Percentiles rank a stretch among this genome's conserved stretches.
These are phyloP conservation scores for Globisporangium takayamanum DNA, from an alignment of 352 stramenopile species.

Conservation along the genomic window DNA sequence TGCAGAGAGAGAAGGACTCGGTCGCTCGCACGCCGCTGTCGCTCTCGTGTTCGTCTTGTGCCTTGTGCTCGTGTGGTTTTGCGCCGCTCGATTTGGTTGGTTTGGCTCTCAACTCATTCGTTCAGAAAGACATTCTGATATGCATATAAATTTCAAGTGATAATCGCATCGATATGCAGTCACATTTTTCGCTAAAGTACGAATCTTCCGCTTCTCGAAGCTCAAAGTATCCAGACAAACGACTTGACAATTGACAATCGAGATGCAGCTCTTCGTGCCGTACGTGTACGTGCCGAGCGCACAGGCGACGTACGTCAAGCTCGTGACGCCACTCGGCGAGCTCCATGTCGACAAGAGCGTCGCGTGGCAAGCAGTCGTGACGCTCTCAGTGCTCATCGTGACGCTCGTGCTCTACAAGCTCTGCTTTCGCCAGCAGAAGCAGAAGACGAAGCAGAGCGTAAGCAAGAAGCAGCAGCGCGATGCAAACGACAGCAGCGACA, in stretches of 20 bases:
- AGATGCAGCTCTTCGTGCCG: conserved; percentile 43
- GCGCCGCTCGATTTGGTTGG: conserved; percentile 18
- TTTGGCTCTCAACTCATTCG: conserved; percentile 15
- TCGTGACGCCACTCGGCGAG: conserved; percentile 68
- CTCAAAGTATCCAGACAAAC: not conserved
- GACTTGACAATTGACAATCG: not conserved
- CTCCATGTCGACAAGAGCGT: conserved; percentile 51
- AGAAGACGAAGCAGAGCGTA: conserved; percentile 8
- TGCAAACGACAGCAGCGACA: conserved; percentile 3
- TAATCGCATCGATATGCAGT: not conserved
- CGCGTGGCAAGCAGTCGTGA: conserved; percentile 32
- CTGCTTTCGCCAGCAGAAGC: conserved; percentile 8
- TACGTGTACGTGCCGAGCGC: conserved; percentile 68
- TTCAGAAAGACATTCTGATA: conserved; percentile 1
- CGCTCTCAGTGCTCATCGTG: conserved; percentile 25
- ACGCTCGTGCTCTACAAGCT: conserved; percentile 25
- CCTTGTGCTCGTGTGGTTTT: not conserved
- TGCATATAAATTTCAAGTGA: not conserved
- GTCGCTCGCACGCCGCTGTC: conserved; percentile 4
- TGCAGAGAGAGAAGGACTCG: not conserved
- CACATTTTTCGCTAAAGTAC: not conserved
- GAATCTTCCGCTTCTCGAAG: not conserved
- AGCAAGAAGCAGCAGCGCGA: conserved; percentile 16
- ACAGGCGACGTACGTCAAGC: conserved; percentile 45
- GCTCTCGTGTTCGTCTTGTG: not conserved